Evolutionary conservation across 805 yeast genomes (phyloP).

Genomic region (Blastobotrys muscicola): DNA sequence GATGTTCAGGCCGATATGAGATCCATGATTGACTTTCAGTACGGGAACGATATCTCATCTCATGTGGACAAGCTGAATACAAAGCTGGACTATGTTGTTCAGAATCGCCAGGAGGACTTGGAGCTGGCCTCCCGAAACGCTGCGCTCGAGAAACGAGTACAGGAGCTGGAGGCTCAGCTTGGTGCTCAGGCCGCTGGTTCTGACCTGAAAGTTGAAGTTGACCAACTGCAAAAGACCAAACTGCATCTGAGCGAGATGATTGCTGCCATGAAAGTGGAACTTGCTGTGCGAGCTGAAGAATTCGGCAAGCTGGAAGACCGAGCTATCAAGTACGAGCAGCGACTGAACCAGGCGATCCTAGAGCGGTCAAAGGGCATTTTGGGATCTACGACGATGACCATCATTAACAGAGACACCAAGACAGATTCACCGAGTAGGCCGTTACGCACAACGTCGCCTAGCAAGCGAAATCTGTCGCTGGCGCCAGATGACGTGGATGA

Average conservation of each 20-base stretch:
- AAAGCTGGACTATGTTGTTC: constrained; percentile 1
- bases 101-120: neutral
- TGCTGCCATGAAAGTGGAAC: constrained; percentile 20
- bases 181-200: neutral
- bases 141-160: constrained; percentile 1
- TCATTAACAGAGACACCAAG: constrained; percentile 11
- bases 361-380: constrained; percentile 26
- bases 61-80: constrained; percentile 4
- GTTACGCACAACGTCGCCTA: constrained; percentile 2
- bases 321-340: constrained; percentile 19
- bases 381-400: constrained; percentile 20
- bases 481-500: constrained; percentile 10
- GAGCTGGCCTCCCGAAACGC: neutral
- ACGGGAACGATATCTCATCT: constrained; percentile 6
- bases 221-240: neutral
- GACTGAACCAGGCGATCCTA: constrained; percentile 20
- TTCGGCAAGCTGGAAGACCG: constrained; percentile 24
- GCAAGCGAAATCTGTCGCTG: constrained; percentile 11
- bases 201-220: neutral
- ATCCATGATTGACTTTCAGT: constrained; percentile 15
- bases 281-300: constrained; percentile 21
- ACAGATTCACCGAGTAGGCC: constrained; percentile 4
- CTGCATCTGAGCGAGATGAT: constrained; percentile 2
- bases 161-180: constrained; percentile 2
- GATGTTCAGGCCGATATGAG: constrained; percentile 14